Percentiles rank a stretch among this genome's conserved stretches.
These are phyloP conservation scores for Serendipita sp. DNA, from an alignment of 1,284 basidiomycete genomes.

Conservation along the genomic window DNA sequence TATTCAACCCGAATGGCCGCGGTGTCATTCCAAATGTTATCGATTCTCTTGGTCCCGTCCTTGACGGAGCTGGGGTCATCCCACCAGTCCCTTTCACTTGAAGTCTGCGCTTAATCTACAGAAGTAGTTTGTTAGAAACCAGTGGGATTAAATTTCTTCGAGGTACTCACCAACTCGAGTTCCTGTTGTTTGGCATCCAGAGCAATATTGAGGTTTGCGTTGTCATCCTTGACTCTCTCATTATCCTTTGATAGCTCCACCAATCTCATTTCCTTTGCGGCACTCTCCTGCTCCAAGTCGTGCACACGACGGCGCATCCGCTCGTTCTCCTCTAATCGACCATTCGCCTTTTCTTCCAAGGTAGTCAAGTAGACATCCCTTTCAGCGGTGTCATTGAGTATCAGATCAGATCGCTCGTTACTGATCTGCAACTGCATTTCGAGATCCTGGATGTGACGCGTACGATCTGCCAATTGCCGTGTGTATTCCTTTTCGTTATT, in stretches of 20 bases:
- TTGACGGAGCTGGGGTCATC: conserved; percentile 35
- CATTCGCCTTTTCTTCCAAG: conserved; percentile 33
- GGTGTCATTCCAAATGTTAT: neutral
- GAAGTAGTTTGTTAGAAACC: conserved; percentile 9
- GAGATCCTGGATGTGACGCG: conserved; percentile 34
- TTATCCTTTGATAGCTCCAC: conserved; percentile 57
- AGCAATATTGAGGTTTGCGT: conserved; percentile 68
- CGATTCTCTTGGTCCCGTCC: neutral
- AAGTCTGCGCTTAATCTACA: conserved; percentile 58
- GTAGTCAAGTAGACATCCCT: conserved; percentile 33
- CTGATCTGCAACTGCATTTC: conserved; percentile 33
- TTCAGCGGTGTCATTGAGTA: conserved; percentile 36
- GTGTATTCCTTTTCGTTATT: conserved; percentile 40
- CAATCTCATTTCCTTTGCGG: conserved; percentile 68
- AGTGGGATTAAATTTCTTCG: neutral
- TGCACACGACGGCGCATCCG: conserved; percentile 50
- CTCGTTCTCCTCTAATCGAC: conserved; percentile 48
- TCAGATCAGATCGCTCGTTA: conserved; percentile 24
- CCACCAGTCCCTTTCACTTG: conserved; percentile 48
- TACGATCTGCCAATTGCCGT: conserved; percentile 35
- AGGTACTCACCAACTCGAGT: conserved; percentile 57
- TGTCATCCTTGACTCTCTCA: conserved; percentile 58
- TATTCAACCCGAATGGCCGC: neutral
- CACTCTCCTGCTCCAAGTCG: conserved; percentile 62
- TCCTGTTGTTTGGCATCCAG: conserved; percentile 84